These are phyloP conservation scores for Ensete ventricosum DNA, from an alignment of 176 grass and related monocot genomes.

Conservation along the genomic window DNA sequence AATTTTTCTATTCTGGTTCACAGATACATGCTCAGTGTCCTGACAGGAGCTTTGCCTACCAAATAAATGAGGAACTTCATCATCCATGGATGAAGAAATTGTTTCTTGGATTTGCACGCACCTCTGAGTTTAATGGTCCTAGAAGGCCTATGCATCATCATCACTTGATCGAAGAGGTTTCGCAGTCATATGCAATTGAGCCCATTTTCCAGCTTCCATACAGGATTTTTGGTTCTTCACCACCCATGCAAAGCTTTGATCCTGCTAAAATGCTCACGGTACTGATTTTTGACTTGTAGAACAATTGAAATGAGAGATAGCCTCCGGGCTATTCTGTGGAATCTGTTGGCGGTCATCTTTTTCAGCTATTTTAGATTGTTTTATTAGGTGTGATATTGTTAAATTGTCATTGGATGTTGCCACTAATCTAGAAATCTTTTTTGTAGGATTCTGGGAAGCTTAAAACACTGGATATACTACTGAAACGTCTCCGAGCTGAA, in stretches of 20 bases:
- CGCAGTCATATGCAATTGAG: constrained; percentile 38
- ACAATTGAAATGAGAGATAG: constrained; percentile 7
- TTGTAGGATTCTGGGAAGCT: constrained; percentile 97
- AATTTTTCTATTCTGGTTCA: background rate
- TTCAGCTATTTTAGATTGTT: background rate
- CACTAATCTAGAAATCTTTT: constrained; percentile 26
- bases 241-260: constrained; percentile 91
- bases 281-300: constrained; percentile 18
- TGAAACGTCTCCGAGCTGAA: constrained; percentile 72
- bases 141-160: constrained; percentile 47
- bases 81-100: constrained; percentile 92
- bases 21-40: constrained; percentile 74
- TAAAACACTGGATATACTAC: constrained; percentile 76
- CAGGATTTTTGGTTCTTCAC: constrained; percentile 96
- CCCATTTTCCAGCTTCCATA: constrained; percentile 75
- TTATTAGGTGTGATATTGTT: background rate
- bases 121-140: constrained; percentile 92
- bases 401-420: background rate
- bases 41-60: constrained; percentile 79
- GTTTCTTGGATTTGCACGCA: constrained; percentile 87
- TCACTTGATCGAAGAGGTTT: constrained; percentile 80
- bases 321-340: background rate
- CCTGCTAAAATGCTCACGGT: constrained; percentile 99
- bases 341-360: background rate
- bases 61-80: constrained; percentile 75